Conservation (phyloP, 129 eudicot species). For the Sambucus nigra region DNA sequence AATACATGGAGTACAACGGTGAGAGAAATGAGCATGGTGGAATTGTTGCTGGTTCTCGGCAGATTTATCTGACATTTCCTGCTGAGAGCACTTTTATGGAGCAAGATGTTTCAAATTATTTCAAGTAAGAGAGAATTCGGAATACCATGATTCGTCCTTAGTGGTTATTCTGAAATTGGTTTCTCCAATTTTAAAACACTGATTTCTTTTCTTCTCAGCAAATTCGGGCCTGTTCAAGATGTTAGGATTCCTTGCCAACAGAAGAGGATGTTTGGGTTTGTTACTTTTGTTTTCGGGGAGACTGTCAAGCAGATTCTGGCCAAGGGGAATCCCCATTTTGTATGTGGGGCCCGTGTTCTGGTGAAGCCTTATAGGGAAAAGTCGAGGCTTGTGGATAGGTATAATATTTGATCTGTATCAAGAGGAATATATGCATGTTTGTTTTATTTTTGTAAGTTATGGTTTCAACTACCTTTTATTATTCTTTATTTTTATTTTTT, state of each 20-base stretch:
- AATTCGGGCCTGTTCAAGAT: conserved; percentile 74
- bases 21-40: conserved; percentile 87
- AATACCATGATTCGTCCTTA: not conserved
- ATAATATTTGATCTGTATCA: not conserved
- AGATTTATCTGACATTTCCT: conserved; percentile 85
- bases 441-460: not conserved
- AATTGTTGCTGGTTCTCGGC: conserved; percentile 68
- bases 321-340: conserved; percentile 73
- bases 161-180: not conserved
- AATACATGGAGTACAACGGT: conserved; percentile 53
- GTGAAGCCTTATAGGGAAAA: conserved; percentile 87
- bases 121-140: conserved; percentile 37
- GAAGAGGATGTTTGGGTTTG: conserved; percentile 90
- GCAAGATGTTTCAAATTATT: conserved; percentile 74
- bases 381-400: conserved; percentile 58
- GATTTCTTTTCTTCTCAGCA: conserved; percentile 24
- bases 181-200: not conserved
- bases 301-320: conserved; percentile 61
- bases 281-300: conserved; percentile 59
- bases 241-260: conserved; percentile 93
- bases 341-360: conserved; percentile 83
- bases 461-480: too few relatives aligned
- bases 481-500: too few relatives aligned
- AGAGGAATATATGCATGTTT: not conserved
- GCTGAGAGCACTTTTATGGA: conserved; percentile 85